phyloP scores from a whole-genome alignment of 2,329 filamentous ascomycete species.

The Pseudogymnoascus sp. region DNA sequence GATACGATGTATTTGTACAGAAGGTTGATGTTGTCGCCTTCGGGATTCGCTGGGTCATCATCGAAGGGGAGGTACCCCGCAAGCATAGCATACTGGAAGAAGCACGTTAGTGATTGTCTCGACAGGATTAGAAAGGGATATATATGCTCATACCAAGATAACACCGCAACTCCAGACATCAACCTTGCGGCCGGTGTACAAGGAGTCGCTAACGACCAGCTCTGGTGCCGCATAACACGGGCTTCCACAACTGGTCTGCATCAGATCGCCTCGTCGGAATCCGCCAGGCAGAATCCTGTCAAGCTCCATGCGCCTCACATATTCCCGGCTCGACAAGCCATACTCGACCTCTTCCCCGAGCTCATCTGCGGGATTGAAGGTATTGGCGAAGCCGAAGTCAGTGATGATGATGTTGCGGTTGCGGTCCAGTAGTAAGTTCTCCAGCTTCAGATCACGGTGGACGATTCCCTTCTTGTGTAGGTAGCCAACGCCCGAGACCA shows the following conservation, averaged over 20 bases:
- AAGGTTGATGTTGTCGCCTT: constrained; percentile 98
- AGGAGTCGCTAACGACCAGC: constrained; percentile 90
- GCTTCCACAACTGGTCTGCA: constrained; percentile 98
- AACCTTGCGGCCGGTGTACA: constrained; percentile 95
- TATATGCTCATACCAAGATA: constrained; percentile 89
- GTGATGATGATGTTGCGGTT: constrained; percentile 99
- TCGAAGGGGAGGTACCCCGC: constrained; percentile 97
- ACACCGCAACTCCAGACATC: constrained; percentile 99
- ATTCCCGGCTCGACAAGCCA: constrained; percentile 78
- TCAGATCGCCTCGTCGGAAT: constrained; percentile 79
- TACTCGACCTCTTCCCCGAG: constrained; percentile 84
- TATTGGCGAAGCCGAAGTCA: constrained; percentile 98
- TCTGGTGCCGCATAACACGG: constrained; percentile 97
- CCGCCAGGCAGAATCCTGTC: constrained; percentile 71
- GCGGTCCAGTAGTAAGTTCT: constrained; percentile 88
- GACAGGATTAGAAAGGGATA: too few relatives aligned
- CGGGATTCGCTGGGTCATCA: constrained; percentile 94
- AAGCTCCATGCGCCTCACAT: constrained; percentile 76
- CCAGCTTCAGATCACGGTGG: constrained; percentile 90
- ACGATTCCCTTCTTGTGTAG: constrained; percentile 98
- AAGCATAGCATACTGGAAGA: constrained; percentile 84
- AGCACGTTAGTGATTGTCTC: constrained; percentile 23
- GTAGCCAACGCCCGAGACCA: constrained; percentile 94
- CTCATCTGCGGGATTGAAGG: constrained; percentile 83
- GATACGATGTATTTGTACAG: constrained; percentile 99